Percentiles rank a stretch among this genome's conserved stretches.
Evolutionary conservation across 805 yeast species (phyloP).

Genomic region (Ogataea populi-albae): DNA sequence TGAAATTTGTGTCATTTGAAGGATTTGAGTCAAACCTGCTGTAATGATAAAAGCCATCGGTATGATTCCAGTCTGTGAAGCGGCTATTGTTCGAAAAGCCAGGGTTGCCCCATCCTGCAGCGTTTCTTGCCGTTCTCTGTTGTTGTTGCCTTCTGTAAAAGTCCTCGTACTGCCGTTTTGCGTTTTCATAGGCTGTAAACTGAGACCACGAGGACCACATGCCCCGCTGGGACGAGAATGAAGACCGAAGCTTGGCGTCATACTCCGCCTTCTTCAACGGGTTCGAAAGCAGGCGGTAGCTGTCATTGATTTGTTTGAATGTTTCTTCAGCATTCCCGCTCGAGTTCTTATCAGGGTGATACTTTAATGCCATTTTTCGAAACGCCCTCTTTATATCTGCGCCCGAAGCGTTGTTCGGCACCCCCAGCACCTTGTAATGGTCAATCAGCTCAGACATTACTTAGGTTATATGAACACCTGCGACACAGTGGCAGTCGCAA

Average conservation of each 20-base stretch:
- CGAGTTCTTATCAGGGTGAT: constrained; percentile 82
- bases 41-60: constrained; percentile 12
- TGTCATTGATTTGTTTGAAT: constrained; percentile 87
- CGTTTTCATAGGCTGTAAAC: constrained; percentile 22
- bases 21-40: constrained; percentile 3
- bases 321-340: constrained; percentile 61
- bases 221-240: constrained; percentile 1
- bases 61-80: constrained; percentile 7
- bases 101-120: constrained; percentile 7
- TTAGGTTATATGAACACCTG: too few relatives aligned
- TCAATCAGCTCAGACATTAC: constrained; percentile 25
- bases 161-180: constrained; percentile 23
- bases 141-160: constrained; percentile 15
- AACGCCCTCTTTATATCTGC: constrained; percentile 74
- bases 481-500: too few relatives aligned
- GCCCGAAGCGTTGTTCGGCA: constrained; percentile 50
- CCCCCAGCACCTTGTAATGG: constrained; percentile 62
- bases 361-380: constrained; percentile 64
- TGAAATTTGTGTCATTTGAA: background rate
- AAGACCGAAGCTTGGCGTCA: constrained; percentile 38
- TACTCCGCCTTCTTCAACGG: constrained; percentile 57
- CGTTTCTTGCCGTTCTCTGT: constrained; percentile 14
- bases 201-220: background rate
- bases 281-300: constrained; percentile 76
- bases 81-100: constrained; percentile 3